These are phyloP conservation scores for Fremontodendron californicum DNA, from an alignment of 345 rosid genomes.

Conservation along the genomic window DNA sequence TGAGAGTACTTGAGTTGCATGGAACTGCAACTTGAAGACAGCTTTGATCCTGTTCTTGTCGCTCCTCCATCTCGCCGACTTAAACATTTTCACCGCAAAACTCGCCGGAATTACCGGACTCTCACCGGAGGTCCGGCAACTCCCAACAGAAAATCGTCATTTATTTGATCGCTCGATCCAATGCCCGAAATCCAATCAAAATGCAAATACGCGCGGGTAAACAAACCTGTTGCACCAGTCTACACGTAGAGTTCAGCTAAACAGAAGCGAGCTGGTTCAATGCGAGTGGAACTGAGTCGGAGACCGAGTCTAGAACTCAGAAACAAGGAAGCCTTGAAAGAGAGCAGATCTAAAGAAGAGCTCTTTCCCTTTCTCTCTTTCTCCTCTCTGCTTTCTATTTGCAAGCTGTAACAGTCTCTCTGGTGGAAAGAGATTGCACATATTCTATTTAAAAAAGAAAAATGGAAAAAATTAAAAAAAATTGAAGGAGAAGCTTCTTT, in stretches of 20 bases:
- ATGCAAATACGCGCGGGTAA: not conserved
- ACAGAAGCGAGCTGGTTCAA: conserved; percentile 16
- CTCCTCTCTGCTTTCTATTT: not conserved
- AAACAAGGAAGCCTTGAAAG: conserved; percentile 17
- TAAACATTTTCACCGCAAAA: conserved; percentile 54
- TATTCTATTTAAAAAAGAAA: not conserved
- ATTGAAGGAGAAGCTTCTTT: conserved; percentile 26
- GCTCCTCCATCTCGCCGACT: conserved; percentile 70
- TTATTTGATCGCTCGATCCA: conserved; percentile 22
- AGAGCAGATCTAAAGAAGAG: conserved; percentile 49
- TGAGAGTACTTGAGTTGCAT: conserved; percentile 56
- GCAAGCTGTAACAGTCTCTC: conserved; percentile 13
- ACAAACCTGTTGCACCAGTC: not conserved
- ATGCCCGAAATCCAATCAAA: conserved; percentile 18
- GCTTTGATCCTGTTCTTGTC: conserved; percentile 81
- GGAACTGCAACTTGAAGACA: conserved; percentile 78
- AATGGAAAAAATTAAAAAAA: not conserved
- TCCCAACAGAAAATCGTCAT: conserved; percentile 29
- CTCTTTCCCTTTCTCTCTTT: not conserved
- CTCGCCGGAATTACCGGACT: conserved; percentile 20
- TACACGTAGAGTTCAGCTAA: not conserved
- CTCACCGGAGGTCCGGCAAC: conserved; percentile 33
- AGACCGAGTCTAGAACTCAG: conserved; percentile 2
- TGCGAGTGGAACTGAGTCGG: conserved; percentile 24
- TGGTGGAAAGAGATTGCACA: conserved; percentile 22